A percentile compares a stretch with the other conserved stretches of the same genome.
These are phyloP conservation scores for Volvariella volvacea DNA, from an alignment of 1,284 basidiomycete species.

Conservation along the genomic window DNA sequence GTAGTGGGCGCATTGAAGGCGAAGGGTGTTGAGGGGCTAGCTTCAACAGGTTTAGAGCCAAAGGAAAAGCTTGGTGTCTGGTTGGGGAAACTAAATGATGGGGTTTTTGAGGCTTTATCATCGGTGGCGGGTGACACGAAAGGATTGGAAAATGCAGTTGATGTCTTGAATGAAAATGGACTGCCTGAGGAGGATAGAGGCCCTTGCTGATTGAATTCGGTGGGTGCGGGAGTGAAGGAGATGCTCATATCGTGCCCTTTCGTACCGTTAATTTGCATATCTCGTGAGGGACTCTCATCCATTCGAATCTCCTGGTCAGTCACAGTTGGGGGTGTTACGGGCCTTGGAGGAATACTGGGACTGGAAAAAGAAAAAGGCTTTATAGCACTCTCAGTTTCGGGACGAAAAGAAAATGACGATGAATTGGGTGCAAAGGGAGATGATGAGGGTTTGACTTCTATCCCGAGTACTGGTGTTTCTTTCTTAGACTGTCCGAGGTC, in stretches of 20 bases:
- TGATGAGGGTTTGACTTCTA: slow-evolving; percentile 5
- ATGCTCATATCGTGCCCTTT: slow-evolving; percentile 33
- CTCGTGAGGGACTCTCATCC: slow-evolving; percentile 66
- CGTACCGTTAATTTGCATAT: slow-evolving; percentile 31
- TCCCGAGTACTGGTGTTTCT: slow-evolving; percentile 2
- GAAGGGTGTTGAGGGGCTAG: slow-evolving; percentile 35
- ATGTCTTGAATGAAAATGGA: too few species aligned
- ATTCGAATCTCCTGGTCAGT: slow-evolving; percentile 53
- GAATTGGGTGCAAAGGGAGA: slow-evolving; percentile 9
- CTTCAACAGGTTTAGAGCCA: slow-evolving; percentile 21
- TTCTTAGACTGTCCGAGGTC: too few species aligned
- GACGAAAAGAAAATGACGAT: slow-evolving; percentile 15
- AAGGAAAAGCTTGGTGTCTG: slow-evolving; percentile 19
- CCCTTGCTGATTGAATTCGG: background rate
- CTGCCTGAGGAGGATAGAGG: background rate
- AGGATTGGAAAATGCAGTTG: slow-evolving; percentile 16
- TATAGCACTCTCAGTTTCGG: background rate
- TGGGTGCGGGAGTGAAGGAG: slow-evolving; percentile 34
- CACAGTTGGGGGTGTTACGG: slow-evolving; percentile 49
- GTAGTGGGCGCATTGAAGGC: slow-evolving; percentile 11
- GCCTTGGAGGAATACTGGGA: slow-evolving; percentile 21
- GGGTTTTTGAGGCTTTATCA: slow-evolving; percentile 21
- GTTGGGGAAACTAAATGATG: slow-evolving; percentile 25
- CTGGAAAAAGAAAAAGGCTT: slow-evolving; percentile 28
- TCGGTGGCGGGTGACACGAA: slow-evolving; percentile 20